Conservation (phyloP, 148 eudicot species). For the Camellia lanceoleosa region DNA sequence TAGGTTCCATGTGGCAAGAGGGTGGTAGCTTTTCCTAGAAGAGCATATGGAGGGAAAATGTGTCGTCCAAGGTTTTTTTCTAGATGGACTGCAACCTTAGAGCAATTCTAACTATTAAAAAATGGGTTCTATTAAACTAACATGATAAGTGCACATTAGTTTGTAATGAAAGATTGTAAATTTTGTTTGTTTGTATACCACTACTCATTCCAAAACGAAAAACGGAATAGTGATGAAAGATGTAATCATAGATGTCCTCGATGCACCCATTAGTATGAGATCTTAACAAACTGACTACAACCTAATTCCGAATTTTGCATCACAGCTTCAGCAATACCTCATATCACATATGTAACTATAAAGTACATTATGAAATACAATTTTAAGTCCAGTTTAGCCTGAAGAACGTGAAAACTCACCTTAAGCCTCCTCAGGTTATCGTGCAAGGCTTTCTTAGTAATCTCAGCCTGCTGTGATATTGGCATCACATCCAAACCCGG, state of each 20-base stretch:
- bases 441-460: slow-evolving; percentile 73
- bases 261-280: neutral
- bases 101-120: too few species aligned
- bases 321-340: neutral
- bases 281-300: neutral
- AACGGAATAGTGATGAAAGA: neutral
- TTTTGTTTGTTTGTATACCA: too few species aligned
- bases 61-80: too few species aligned
- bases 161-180: too few species aligned
- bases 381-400: neutral
- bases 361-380: neutral
- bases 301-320: neutral
- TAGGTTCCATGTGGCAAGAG: too few species aligned
- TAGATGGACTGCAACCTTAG: too few species aligned
- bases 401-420: slow-evolving; percentile 36
- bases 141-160: too few species aligned
- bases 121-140: too few species aligned
- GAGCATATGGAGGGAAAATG: too few species aligned
- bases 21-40: too few species aligned
- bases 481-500: slow-evolving; percentile 52
- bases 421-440: slow-evolving; percentile 71
- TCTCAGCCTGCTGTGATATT: slow-evolving; percentile 72
- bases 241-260: neutral
- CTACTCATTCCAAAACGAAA: neutral
- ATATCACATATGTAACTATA: neutral